phyloP scores from a whole-genome alignment of 768 basidiomycete species.

The Leccinum aurantiacum region DNA sequence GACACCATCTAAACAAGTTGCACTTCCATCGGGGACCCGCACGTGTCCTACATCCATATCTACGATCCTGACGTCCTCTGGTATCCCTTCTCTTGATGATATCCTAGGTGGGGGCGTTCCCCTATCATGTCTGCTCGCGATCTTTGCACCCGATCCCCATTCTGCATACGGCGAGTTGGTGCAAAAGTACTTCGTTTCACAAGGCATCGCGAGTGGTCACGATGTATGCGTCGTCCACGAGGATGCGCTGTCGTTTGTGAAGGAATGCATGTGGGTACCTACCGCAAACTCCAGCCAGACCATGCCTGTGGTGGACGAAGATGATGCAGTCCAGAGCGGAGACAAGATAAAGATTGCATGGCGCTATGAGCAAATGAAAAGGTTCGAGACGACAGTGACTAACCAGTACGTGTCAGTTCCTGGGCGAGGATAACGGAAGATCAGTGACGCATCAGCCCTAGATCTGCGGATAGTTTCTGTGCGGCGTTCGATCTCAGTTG shows the following conservation, averaged over 20 bases:
- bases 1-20: conserved; percentile 43
- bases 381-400: conserved; percentile 82
- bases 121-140: conserved; percentile 67
- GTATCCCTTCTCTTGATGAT: conserved; percentile 92
- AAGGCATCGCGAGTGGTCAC: conserved; percentile 78
- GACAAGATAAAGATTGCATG: conserved; percentile 93
- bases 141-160: conserved; percentile 83
- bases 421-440: conserved; percentile 1
- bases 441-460: conserved; percentile 27
- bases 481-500: conserved; percentile 70
- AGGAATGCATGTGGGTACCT: conserved; percentile 82
- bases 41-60: conserved; percentile 54
- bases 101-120: conserved; percentile 91
- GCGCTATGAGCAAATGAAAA: conserved; percentile 93
- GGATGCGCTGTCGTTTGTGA: conserved; percentile 55
- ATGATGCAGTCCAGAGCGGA: conserved; percentile 36
- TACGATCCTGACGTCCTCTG: conserved; percentile 72
- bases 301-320: conserved; percentile 32
- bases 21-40: conserved; percentile 53
- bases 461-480: conserved; percentile 62
- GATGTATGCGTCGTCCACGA: conserved; percentile 65
- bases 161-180: conserved; percentile 84
- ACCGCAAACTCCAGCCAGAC: conserved; percentile 11
- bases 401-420: conserved; percentile 45
- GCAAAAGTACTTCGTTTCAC: conserved; percentile 85